Conservation (phyloP, 768 basidiomycete genomes). For the Exidia glandulosa region DNA sequence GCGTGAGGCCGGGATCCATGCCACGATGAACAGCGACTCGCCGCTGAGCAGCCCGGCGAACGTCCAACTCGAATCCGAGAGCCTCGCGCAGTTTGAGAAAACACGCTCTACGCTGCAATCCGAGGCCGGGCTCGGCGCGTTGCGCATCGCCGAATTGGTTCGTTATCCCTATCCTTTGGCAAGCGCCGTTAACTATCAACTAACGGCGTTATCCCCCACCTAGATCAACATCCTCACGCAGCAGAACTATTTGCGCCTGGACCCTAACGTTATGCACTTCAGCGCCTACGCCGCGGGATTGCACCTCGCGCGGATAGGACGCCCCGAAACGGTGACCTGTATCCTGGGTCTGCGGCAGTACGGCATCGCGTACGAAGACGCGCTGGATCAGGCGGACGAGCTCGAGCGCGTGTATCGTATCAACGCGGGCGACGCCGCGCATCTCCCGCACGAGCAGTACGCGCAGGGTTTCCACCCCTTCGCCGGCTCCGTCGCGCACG, state of each 20-base stretch:
- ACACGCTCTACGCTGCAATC: slow-evolving; percentile 61
- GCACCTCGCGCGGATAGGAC: slow-evolving; percentile 70
- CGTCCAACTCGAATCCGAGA: slow-evolving; percentile 24
- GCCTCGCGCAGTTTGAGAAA: slow-evolving; percentile 43
- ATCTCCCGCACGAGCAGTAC: neutral
- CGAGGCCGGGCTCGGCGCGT: slow-evolving; percentile 74
- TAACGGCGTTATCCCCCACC: neutral
- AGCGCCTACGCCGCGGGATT: slow-evolving; percentile 76
- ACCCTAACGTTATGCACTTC: slow-evolving; percentile 84
- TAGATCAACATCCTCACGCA: slow-evolving; percentile 74
- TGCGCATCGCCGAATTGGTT: slow-evolving; percentile 82
- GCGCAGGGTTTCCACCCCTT: neutral
- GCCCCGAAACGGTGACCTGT: slow-evolving; percentile 74
- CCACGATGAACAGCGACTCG: neutral
- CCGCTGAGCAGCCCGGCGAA: slow-evolving; percentile 18
- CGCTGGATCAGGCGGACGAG: slow-evolving; percentile 63
- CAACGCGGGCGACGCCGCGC: neutral
- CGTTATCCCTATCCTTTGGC: slow-evolving; percentile 16
- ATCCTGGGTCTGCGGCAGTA: slow-evolving; percentile 82
- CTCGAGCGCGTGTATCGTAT: slow-evolving; percentile 37
- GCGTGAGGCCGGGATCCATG: slow-evolving; percentile 28
- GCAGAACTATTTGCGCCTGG: slow-evolving; percentile 79
- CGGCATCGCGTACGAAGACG: slow-evolving; percentile 77
- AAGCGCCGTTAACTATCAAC: neutral
- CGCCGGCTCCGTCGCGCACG: neutral